These are phyloP conservation scores for Sarcodon sp. DNA, from an alignment of 768 basidiomycete species.

Conservation along the genomic window DNA sequence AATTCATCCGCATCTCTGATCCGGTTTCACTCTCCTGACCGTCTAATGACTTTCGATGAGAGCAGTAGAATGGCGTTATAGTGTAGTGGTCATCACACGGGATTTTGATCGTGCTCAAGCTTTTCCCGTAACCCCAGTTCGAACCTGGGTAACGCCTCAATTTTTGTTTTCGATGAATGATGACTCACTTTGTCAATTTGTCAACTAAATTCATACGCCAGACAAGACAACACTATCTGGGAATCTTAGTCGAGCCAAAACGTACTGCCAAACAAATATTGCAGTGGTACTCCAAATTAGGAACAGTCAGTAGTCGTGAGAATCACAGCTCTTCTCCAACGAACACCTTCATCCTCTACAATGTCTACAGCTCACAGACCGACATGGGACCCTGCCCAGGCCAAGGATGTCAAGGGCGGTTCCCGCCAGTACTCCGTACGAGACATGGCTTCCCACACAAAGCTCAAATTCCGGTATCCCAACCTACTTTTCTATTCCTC, in stretches of 20 bases:
- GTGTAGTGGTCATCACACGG: constrained; percentile 1
- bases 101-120: neutral
- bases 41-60: too few relatives aligned
- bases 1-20: too few relatives aligned
- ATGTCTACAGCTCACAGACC: constrained; percentile 93
- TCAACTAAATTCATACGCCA: too few relatives aligned
- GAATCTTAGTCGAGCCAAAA: too few relatives aligned
- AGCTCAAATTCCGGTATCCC: constrained; percentile 91
- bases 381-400: constrained; percentile 97
- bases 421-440: constrained; percentile 88
- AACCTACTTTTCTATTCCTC: neutral
- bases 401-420: constrained; percentile 82
- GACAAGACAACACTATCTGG: too few relatives aligned
- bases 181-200: too few relatives aligned
- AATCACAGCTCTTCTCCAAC: neutral
- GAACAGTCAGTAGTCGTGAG: too few relatives aligned
- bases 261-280: too few relatives aligned
- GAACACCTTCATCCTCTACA: neutral
- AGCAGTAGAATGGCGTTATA: neutral
- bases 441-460: constrained; percentile 92
- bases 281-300: too few relatives aligned
- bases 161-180: neutral
- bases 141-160: neutral
- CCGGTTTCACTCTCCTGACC: too few relatives aligned
- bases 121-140: neutral